Evolutionary conservation across 2,329 filamentous ascomycete species (phyloP), one percentile per base, ranked within the genome.

Genomic region (Fusarium sp.): DNA sequence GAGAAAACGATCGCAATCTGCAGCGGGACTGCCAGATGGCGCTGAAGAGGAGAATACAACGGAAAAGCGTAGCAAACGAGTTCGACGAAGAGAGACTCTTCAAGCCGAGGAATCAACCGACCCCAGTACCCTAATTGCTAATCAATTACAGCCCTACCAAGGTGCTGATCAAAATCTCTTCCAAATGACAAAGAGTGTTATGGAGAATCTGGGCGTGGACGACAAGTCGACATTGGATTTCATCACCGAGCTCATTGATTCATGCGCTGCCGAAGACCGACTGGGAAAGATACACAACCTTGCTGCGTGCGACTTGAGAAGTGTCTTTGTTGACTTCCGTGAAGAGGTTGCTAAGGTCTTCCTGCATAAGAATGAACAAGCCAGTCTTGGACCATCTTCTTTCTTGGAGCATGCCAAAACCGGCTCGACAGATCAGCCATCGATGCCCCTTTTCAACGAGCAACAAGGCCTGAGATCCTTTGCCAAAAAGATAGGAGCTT

Each of bases 11-110:
- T 91, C 89, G 3, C 88, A 91, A 65, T 91, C 89, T 13, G 79
- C 81, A 30, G 89, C 89, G 7, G 88, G 88, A 5, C 78, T 91
- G 18, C 82, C 82, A 1, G 88, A 90, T 5, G 82, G 78, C 0
- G 82, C 75, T 1, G 87, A 89, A 10, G 88, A 91, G 54, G 88
- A 91, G 34, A 84, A 82, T 25, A 82, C 81, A 3, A 83, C 86
- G 13, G 86, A 87, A 56, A 91, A 90, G 74, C 83, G 89, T 60
- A 91, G 89, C 77, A 92, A 92, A 74, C 83, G 90, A 52, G 89
- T 89, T 30, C 84, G 90, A 47, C 84, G 90, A 57, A 72, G 80
- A 53, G 80, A 82, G 40, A 89, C 91, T 45, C 86, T 84, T 6
- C 82, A 85, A 13, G 78, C 80, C 6, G 88, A 87, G 38, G 88